These are phyloP conservation scores for Candida suzukii DNA, from an alignment of 805 yeast genomes.

Conservation along the genomic window DNA sequence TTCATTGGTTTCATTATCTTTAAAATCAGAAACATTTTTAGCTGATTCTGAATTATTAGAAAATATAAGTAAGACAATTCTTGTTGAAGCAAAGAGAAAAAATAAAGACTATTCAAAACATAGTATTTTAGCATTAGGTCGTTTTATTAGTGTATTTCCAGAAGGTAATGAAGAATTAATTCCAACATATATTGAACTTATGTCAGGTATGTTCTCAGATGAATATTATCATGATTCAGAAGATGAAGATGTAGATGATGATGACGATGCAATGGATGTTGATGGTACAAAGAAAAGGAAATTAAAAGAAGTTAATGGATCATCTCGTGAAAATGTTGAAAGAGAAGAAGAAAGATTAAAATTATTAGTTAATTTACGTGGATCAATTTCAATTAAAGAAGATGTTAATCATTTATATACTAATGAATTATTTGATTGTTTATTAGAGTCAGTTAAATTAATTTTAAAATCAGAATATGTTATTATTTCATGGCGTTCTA, in stretches of 20 bases:
- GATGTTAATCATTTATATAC: conserved; percentile 4
- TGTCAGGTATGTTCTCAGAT: conserved; percentile 29
- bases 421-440: conserved; percentile 20
- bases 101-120: conserved; percentile 57
- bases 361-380: not conserved
- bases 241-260: conserved; percentile 30
- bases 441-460: conserved; percentile 17
- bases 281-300: conserved; percentile 2
- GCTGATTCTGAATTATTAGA: conserved; percentile 21
- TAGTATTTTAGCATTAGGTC: conserved; percentile 47
- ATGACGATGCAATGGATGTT: conserved; percentile 18
- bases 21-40: conserved; percentile 32
- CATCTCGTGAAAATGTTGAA: not conserved
- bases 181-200: conserved; percentile 30
- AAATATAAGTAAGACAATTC: conserved; percentile 36
- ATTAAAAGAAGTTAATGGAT: not conserved
- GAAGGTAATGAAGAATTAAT: conserved; percentile 26
- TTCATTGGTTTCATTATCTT: conserved; percentile 55
- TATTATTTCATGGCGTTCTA: conserved; percentile 56
- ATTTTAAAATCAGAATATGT: conserved; percentile 22
- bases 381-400: not conserved
- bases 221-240: conserved; percentile 31
- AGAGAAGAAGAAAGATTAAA: conserved; percentile 1
- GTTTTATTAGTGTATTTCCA: conserved; percentile 28
- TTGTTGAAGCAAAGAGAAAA: conserved; percentile 57